These are phyloP conservation scores for Nemania sp. DNA, from an alignment of 2,329 filamentous ascomycete species.

Conservation along the genomic window DNA sequence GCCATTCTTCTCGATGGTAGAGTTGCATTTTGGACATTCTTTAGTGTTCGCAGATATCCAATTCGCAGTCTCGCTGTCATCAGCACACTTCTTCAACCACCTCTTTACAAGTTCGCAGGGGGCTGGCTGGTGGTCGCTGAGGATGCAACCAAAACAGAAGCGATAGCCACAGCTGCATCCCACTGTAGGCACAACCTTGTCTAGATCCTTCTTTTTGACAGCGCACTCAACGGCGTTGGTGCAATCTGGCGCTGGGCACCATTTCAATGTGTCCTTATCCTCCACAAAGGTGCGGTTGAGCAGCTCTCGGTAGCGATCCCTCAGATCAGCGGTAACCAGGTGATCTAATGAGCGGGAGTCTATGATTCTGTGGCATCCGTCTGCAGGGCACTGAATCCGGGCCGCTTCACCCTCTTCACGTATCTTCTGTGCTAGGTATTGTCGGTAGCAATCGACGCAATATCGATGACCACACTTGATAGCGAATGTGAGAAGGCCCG, in stretches of 20 bases:
- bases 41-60: constrained; percentile 99
- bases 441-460: constrained; percentile 90
- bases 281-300: constrained; percentile 96
- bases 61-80: constrained; percentile 97
- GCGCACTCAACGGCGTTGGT: constrained; percentile 90
- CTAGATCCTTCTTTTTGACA: constrained; percentile 88
- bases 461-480: constrained; percentile 96
- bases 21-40: constrained; percentile 94
- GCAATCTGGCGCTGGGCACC: constrained; percentile 98
- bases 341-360: constrained; percentile 89
- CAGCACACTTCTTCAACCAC: constrained; percentile 98
- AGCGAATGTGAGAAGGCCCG: constrained; percentile 83
- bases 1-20: constrained; percentile 97
- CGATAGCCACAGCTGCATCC: constrained; percentile 84
- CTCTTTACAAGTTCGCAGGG: constrained; percentile 91
- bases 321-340: constrained; percentile 70
- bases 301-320: constrained; percentile 80
- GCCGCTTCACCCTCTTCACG: constrained; percentile 95
- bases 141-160: constrained; percentile 95
- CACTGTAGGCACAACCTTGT: constrained; percentile 89
- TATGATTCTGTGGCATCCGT: constrained; percentile 88
- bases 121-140: constrained; percentile 91
- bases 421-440: constrained; percentile 94
- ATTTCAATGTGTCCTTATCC: constrained; percentile 94
- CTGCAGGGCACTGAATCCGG: constrained; percentile 90